Base-by-base conservation (phyloP, 768 basidiomycete genomes). In the Naganishia kalamii region DNA sequence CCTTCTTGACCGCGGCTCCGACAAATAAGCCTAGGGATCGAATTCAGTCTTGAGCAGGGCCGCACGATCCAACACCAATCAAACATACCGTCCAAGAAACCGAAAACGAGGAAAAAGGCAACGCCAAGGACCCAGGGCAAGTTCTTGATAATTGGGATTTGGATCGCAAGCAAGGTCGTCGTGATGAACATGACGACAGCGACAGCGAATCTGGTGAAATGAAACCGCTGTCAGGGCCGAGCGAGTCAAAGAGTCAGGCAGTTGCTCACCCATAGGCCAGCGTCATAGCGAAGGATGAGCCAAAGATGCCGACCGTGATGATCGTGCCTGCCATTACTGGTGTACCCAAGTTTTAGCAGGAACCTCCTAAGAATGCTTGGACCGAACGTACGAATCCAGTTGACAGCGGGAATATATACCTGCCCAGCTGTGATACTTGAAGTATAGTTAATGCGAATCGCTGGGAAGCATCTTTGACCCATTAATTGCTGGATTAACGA, bases 161-260 rank as follows among this genome's bases (percentile, higher is more conserved):
- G 85, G 17, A 86, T 72, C 0, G 84, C 76, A 23, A 88, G 75
- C 54, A 87, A 75, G 6, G 82, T 74, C 4, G 82, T 83, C 0
- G 86, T 87, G 4, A 84, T 81, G 68, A 87, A 80, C 84, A 88
- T 84, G 40, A 86, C 85, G 0, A 84, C 84, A 0, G 86, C 81
- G 12, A 87, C 86, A 0, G 85, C 84, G 48, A 71, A 71, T 51
- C 68, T 62, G 47, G 1, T 6, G 6, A 44, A 15, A n/a, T n/a
- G n/a, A n/a, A n/a, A n/a, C n/a, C n/a, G n/a, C n/a, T n/a, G n/a
- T n/a, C n/a, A n/a, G n/a, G n/a, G n/a, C n/a, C n/a, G n/a, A n/a
- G n/a, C n/a, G n/a, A n/a, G 37, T 3, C 8, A 60, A n/a, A 52
- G 23, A 52, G 27, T 35, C 51, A 52, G 29, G 5, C 17, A 10